Conservation (phyloP, 2,329 filamentous ascomycete species). For the Proliferodiscus dingleyae region DNA sequence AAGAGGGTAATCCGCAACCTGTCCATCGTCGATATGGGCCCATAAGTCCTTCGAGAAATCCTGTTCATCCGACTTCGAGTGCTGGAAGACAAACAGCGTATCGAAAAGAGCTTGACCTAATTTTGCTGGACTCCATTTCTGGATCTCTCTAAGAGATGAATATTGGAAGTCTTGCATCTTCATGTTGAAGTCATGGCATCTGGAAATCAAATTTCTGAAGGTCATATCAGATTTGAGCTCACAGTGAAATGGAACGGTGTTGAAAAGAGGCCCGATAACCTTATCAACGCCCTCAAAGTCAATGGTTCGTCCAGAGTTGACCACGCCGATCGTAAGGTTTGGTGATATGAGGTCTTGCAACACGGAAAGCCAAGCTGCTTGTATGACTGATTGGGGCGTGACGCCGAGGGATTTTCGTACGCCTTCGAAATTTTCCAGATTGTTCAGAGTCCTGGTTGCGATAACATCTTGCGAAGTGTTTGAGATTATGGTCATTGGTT, state of each 20-base stretch:
- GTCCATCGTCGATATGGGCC: conserved; percentile 44
- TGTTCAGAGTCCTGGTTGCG: conserved; percentile 28
- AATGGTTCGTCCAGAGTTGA: conserved; percentile 74
- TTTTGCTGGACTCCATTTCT: conserved; percentile 64
- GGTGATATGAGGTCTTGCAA: conserved; percentile 49
- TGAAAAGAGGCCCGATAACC: conserved; percentile 81
- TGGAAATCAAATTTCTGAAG: conserved; percentile 55
- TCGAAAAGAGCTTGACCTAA: conserved; percentile 64
- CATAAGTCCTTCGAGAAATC: conserved; percentile 43
- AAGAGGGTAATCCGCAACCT: conserved; percentile 49
- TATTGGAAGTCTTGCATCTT: conserved; percentile 68
- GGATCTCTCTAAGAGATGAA: conserved; percentile 71
- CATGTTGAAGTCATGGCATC: conserved; percentile 68
- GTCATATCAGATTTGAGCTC: conserved; percentile 39
- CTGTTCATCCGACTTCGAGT: conserved; percentile 33
- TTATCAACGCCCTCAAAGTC: conserved; percentile 60
- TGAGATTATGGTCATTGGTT: conserved; percentile 8
- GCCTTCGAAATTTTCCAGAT: conserved; percentile 42
- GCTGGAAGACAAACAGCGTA: conserved; percentile 76
- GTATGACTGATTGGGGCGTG: conserved; percentile 73
- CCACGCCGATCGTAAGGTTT: conserved; percentile 55
- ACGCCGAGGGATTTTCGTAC: conserved; percentile 58
- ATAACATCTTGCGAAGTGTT: conserved; percentile 17
- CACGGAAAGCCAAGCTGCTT: conserved; percentile 67
- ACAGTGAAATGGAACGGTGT: conserved; percentile 72